Percentiles rank a stretch among this genome's conserved stretches.
Conservation (phyloP, 2,329 filamentous ascomycete genomes). For the Ophiostoma tasmaniense region DNA sequence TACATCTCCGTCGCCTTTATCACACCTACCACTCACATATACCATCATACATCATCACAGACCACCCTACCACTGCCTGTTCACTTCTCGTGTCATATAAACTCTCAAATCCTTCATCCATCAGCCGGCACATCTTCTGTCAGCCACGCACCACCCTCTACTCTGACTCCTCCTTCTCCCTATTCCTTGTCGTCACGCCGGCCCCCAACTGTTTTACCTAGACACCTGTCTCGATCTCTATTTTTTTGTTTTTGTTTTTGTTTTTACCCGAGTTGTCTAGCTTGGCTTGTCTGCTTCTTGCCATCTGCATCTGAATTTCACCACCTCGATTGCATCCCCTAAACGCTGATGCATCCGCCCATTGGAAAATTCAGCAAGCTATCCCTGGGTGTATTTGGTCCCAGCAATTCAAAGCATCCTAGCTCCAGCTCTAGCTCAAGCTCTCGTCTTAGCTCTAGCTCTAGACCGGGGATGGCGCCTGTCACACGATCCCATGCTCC, state of each 20-base stretch:
- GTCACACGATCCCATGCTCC: conserved; percentile 18
- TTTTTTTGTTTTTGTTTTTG: not conserved
- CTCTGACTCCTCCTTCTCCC: not conserved
- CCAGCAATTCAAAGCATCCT: not conserved
- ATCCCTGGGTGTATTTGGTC: conserved; percentile 8
- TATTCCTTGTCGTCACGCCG: not conserved
- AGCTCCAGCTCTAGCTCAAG: not conserved
- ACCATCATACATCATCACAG: too few relatives aligned
- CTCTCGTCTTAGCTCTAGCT: too few relatives aligned
- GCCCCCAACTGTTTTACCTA: conserved; percentile 3
- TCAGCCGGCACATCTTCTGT: not conserved
- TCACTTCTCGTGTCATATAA: not conserved
- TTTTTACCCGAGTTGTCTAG: too few relatives aligned
- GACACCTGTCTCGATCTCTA: not conserved
- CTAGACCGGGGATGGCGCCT: conserved; percentile 15
- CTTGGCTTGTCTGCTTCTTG: not conserved
- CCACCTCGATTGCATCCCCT: not conserved
- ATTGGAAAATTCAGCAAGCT: conserved; percentile 16
- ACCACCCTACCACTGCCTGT: not conserved
- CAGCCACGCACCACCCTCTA: not conserved
- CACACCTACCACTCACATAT: not conserved
- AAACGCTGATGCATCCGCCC: conserved; percentile 16
- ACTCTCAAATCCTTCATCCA: not conserved
- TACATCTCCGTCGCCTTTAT: not conserved
- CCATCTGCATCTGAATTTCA: not conserved